These are phyloP conservation scores for Sugiyamaella japonica DNA, from an alignment of 1,139 yeast species.

Conservation along the genomic window DNA sequence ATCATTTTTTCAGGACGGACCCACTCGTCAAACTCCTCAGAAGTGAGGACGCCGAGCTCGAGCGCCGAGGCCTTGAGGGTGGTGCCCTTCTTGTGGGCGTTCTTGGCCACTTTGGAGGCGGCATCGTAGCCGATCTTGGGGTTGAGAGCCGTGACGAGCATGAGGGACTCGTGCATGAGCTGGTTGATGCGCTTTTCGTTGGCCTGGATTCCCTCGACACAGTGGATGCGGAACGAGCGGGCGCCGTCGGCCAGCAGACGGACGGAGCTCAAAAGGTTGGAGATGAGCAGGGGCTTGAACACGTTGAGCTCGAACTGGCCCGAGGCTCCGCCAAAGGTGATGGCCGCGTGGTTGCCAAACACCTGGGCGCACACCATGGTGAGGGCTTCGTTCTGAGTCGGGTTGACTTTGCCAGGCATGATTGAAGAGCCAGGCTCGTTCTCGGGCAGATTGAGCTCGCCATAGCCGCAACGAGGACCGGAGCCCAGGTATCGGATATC, in stretches of 20 bases:
- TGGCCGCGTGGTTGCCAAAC: slow-evolving; percentile 92
- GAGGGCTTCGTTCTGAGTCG: slow-evolving; percentile 97
- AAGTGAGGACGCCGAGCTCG: slow-evolving; percentile 79
- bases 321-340: slow-evolving; percentile 96
- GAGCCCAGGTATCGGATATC: slow-evolving; percentile 98
- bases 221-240: slow-evolving; percentile 85
- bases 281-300: slow-evolving; percentile 93
- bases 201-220: slow-evolving; percentile 93
- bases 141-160: slow-evolving; percentile 97
- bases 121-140: slow-evolving; percentile 98
- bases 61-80: slow-evolving; percentile 93
- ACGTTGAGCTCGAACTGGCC: slow-evolving; percentile 99
- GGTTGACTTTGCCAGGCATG: slow-evolving; percentile 99
- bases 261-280: slow-evolving; percentile 83
- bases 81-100: slow-evolving; percentile 96
- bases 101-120: slow-evolving; percentile 97
- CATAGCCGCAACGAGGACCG: slow-evolving; percentile 99
- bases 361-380: slow-evolving; percentile 99
- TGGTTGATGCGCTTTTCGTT: slow-evolving; percentile 84
- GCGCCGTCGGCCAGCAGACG: slow-evolving; percentile 88
- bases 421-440: slow-evolving; percentile 99
- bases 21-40: slow-evolving; percentile 91
- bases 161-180: slow-evolving; percentile 87
- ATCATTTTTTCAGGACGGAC: slow-evolving; percentile 98
- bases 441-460: slow-evolving; percentile 92